Conservation (phyloP, 805 yeast species). For the Starmerella geochares region DNA sequence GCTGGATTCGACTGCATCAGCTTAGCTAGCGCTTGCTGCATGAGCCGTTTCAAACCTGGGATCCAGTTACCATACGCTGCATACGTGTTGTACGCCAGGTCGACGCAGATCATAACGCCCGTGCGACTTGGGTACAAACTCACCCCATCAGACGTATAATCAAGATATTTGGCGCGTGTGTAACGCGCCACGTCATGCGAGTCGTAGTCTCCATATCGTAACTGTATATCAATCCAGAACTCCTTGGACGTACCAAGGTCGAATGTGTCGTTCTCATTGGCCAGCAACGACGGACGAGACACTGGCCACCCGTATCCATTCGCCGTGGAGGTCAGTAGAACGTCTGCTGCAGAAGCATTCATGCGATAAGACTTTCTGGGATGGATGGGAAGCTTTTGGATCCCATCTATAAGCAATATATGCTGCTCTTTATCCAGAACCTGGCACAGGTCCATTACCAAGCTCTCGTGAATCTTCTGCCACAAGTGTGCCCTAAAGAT, state of each 20-base stretch:
- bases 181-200: conserved; percentile 93
- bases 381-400: conserved; percentile 85
- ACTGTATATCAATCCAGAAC: conserved; percentile 91
- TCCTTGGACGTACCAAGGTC: conserved; percentile 49
- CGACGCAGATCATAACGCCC: conserved; percentile 83
- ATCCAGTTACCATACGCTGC: conserved; percentile 98
- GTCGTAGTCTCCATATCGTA: conserved; percentile 94
- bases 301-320: conserved; percentile 51
- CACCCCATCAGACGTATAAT: conserved; percentile 78
- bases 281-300: conserved; percentile 61
- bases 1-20: conserved; percentile 95
- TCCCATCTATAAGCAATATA: conserved; percentile 69
- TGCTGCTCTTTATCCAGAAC: conserved; percentile 81
- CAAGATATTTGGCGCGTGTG: conserved; percentile 83
- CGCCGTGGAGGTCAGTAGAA: conserved; percentile 45
- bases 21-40: conserved; percentile 85
- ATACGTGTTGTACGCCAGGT: conserved; percentile 88
- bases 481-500: conserved; percentile 95
- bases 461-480: conserved; percentile 96
- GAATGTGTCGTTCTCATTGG: conserved; percentile 62
- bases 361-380: conserved; percentile 95
- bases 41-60: conserved; percentile 80
- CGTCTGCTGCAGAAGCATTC: conserved; percentile 93
- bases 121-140: conserved; percentile 87
- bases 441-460: conserved; percentile 87